A percentile compares a stretch with the other conserved stretches of the same genome.
phyloP scores from a whole-genome alignment of 139 green algal genomes.

The Diplosphaera chodatii region DNA sequence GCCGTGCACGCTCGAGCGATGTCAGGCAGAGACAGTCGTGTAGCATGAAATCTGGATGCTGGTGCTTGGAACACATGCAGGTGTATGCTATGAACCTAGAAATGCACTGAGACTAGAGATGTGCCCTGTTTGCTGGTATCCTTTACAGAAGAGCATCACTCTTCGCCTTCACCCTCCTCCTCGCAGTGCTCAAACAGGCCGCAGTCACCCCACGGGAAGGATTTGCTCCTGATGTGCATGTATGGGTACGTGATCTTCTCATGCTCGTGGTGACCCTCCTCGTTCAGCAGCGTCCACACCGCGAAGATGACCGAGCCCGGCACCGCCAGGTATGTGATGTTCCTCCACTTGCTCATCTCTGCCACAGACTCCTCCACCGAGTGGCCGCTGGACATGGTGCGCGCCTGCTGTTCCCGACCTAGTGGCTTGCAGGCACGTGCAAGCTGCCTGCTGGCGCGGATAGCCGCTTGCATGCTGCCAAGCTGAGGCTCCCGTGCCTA shows the following conservation, averaged over 20 bases:
- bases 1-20: no score
- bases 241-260: constrained; percentile 13
- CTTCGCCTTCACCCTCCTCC: not conserved
- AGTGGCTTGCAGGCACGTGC: no score
- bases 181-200: constrained; percentile 13
- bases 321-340: constrained; percentile 17
- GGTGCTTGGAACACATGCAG: no score
- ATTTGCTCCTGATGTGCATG: constrained; percentile 20
- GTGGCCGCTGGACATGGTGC: not conserved
- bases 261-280: constrained; percentile 1
- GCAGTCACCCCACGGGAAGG: constrained; percentile 24
- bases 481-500: no score
- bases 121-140: no score
- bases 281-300: constrained; percentile 11
- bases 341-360: constrained; percentile 20
- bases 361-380: not conserved
- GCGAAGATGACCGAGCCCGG: constrained; percentile 6
- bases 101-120: no score
- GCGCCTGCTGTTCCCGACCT: not conserved
- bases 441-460: not conserved
- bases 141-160: no score
- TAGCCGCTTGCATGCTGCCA: not conserved
- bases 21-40: no score
- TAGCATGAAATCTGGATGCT: no score
- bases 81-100: no score